Base-by-base conservation (phyloP, 2,329 filamentous ascomycete species). In the Fusarium nanum region DNA sequence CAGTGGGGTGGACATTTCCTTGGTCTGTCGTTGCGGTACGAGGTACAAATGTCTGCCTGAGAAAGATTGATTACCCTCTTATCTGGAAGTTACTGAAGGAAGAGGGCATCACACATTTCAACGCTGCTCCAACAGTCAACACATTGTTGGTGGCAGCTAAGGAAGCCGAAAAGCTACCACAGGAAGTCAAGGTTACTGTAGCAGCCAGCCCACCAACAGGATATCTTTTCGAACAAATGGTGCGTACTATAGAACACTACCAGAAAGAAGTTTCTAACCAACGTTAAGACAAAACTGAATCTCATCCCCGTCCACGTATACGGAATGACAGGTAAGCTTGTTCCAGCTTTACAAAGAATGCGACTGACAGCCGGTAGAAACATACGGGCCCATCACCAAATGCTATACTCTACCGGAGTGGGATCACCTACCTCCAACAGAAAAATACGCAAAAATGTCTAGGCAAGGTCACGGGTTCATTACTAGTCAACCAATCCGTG, bases 121-220 rank as follows among this genome's bases (percentile, higher is more conserved):
- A 95, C 76, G 95, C 95, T 1, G 96, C 95, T 1, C 96, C 96
- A 1, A 99, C 96, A 0, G 96, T 99, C 55, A 98, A 98, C 79
- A 99, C 95, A 0, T 83, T 98, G 1, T 88, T 99, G 5, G 97
- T 96, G 77, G 91, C 91, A 14, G 87, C 92, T 5, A 86, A 90
- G 42, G 91, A 94, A 78, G 95, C 96, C 4, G 87, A 87, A 71
- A 86, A 81, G 49, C 84, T 99, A 1, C 84, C 89, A 0, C 81
- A 88, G 2, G 88, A 90, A 0, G 94, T 98, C 12, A 87, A 89
- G 18, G 96, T 99, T 8, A 97, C 94, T 0, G 96, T 99, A 5
- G 96, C 96, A 5, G 96, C 95, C 3, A 94, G 91, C 63, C 96
- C 96, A 7, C 96, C 96, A 1, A 94, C 92, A 1, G 92, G 92